Base-by-base conservation (phyloP, 352 stramenopile genomes). In the Nothophytophthora sp. region DNA sequence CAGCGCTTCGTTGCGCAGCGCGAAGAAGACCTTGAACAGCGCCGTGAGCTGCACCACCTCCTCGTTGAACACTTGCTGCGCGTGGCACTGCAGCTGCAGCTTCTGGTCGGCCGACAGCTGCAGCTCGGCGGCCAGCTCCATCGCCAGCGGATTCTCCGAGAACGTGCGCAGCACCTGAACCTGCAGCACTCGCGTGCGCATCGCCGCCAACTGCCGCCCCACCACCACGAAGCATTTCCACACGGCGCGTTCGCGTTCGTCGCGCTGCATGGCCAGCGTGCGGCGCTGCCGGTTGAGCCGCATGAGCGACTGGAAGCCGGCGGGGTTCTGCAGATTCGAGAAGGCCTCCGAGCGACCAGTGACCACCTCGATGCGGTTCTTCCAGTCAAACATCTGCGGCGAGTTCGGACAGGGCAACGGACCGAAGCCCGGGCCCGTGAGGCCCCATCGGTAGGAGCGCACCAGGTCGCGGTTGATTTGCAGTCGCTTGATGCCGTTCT, bases 401-500 rank as follows among this genome's bases (percentile, higher is more conserved):
- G 78, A 84, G 30, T 84, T 73, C 18, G 68, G 62, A 28, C 65
- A 76, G 20, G 75, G 62, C 23, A 76, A 33, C 0, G 66, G 48
- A 0, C 75, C 67, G 19, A 83, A 81, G 1, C 57, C 71, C 9
- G 65, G 72, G 8, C 62, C 70, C 12, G 69, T 83, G 20, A 90
- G 43, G 19, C 84, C 85, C 83, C 83, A 95, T 36, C 60, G 76
- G 54, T 93, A 91, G 23, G 77, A 77, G 1, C 67, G 55, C 16
- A 95, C 70, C 1, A 88, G 43, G 40, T 95, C 82, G 10, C 81
- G 74, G 49, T 90, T 91, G 43, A 95, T 85, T 55, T 95, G 85
- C 19, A 95, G 58, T 0, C 82, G 76, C 58, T 95, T 91, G 62
- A 95, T 95, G 28, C 85, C 82, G 24, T 87, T 90, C 55, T 95